phyloP scores from a whole-genome alignment of 768 basidiomycete genomes.

The Lactarius hatsudake region DNA sequence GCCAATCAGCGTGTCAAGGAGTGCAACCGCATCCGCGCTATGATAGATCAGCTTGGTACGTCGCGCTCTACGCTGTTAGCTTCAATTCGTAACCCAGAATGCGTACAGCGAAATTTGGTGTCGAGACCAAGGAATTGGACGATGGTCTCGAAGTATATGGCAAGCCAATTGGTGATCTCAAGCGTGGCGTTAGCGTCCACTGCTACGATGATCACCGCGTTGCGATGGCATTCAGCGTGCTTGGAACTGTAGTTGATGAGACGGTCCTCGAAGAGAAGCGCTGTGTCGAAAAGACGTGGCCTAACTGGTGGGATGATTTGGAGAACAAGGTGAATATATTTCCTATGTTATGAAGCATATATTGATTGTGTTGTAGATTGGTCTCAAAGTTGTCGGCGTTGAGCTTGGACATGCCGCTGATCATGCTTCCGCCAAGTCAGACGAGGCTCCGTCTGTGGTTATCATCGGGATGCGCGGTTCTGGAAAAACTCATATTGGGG shows the following conservation, averaged over 20 bases:
- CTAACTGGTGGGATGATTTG: slow-evolving; percentile 99
- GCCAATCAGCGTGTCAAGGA: slow-evolving; percentile 99
- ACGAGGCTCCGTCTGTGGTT: slow-evolving; percentile 58
- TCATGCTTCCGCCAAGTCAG: slow-evolving; percentile 41
- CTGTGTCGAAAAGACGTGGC: slow-evolving; percentile 99
- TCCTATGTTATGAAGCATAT: neutral
- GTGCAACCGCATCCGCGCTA: slow-evolving; percentile 93
- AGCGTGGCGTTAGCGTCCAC: slow-evolving; percentile 73
- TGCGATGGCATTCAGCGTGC: slow-evolving; percentile 95
- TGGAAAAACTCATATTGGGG: slow-evolving; percentile 88
- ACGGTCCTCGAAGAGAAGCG: slow-evolving; percentile 92
- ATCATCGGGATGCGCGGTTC: slow-evolving; percentile 96
- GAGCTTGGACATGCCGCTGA: slow-evolving; percentile 53
- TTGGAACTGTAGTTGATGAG: slow-evolving; percentile 68
- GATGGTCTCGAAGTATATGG: slow-evolving; percentile 93
- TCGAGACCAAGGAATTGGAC: slow-evolving; percentile 86
- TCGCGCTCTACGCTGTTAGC: slow-evolving; percentile 7
- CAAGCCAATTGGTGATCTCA: slow-evolving; percentile 60
- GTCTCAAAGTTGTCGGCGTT: slow-evolving; percentile 81
- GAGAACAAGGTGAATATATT: slow-evolving; percentile 75
- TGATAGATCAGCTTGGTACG: slow-evolving; percentile 92
- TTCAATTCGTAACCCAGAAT: neutral
- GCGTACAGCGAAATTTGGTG: slow-evolving; percentile 82
- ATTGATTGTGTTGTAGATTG: slow-evolving; percentile 58
- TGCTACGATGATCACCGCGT: slow-evolving; percentile 99